Percentiles rank a stretch among this genome's conserved stretches.
phyloP scores from a whole-genome alignment of 148 eudicot species.

The Rhododendron vialii region DNA sequence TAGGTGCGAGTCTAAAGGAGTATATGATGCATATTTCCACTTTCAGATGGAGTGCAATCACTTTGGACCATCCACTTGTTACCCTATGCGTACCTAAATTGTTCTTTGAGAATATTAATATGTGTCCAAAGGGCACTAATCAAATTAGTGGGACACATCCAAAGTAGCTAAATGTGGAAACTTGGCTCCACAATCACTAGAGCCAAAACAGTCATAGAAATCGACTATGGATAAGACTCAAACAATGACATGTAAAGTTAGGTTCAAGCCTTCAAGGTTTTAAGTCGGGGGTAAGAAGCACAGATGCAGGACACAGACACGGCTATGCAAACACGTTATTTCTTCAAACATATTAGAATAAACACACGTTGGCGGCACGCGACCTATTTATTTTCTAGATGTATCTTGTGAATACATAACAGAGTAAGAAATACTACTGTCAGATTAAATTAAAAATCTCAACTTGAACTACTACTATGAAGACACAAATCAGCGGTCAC shows the following conservation, averaged over 20 bases:
- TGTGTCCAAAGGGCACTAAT: not conserved
- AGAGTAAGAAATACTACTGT: not conserved
- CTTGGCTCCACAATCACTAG: not conserved
- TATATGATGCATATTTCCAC: not conserved
- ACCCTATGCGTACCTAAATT: not conserved
- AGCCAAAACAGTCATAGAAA: not conserved
- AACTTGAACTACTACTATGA: not conserved
- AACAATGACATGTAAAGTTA: not conserved
- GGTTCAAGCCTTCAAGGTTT: not conserved
- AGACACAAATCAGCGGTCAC: not conserved
- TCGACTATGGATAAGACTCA: not conserved
- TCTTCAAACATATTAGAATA: not conserved
- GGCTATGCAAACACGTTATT: not conserved
- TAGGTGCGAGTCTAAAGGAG: not conserved
- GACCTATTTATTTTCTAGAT: not conserved
- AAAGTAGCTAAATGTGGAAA: conserved; percentile 1
- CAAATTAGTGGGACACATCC: conserved; percentile 2
- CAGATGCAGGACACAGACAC: not conserved
- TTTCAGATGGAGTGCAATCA: not conserved
- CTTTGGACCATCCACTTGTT: conserved; percentile 5
- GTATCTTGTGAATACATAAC: not conserved
- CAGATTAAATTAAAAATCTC: not conserved
- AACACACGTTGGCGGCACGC: not conserved
- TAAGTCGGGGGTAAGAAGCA: not conserved
- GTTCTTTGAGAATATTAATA: conserved; percentile 2